Conservation (phyloP, 2,329 filamentous ascomycete species). For the Paraconiothyrium sp. region DNA sequence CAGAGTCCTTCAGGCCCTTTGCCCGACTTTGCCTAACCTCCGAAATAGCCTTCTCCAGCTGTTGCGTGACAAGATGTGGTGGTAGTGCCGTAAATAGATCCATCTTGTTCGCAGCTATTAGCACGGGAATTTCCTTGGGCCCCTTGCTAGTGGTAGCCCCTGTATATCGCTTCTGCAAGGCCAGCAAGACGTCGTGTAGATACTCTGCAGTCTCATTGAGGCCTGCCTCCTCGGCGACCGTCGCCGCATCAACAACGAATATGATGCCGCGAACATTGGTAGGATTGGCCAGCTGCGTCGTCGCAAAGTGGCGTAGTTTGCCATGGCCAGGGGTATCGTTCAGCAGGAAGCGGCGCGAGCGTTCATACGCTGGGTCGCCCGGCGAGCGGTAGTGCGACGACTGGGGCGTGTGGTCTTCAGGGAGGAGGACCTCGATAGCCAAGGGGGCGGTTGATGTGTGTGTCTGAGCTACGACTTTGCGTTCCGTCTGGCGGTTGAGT, state of each 20-base stretch:
- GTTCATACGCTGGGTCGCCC: constrained; percentile 67
- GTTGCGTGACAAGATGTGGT: constrained; percentile 75
- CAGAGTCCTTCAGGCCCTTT: constrained; percentile 84
- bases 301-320: constrained; percentile 81
- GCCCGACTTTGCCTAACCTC: constrained; percentile 77
- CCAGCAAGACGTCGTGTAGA: constrained; percentile 86
- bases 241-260: constrained; percentile 87
- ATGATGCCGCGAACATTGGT: constrained; percentile 74
- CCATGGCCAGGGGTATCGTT: constrained; percentile 95
- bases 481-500: constrained; percentile 56
- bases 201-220: constrained; percentile 82
- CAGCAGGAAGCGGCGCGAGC: constrained; percentile 74
- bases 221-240: constrained; percentile 52
- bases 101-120: constrained; percentile 93
- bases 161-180: constrained; percentile 77
- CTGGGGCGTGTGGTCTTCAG: constrained; percentile 64
- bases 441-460: constrained; percentile 56
- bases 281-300: constrained; percentile 60
- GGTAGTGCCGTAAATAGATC: constrained; percentile 95
- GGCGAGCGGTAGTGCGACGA: constrained; percentile 72
- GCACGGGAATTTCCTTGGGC: constrained; percentile 71
- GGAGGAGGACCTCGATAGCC: constrained; percentile 68
- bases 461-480: constrained; percentile 63
- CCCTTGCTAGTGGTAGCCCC: constrained; percentile 65
- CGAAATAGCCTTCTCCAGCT: constrained; percentile 82